Percentiles rank a stretch among this genome's conserved stretches.
Conservation (phyloP, 306 rosid species). For the Adenanthera pavonina region DNA sequence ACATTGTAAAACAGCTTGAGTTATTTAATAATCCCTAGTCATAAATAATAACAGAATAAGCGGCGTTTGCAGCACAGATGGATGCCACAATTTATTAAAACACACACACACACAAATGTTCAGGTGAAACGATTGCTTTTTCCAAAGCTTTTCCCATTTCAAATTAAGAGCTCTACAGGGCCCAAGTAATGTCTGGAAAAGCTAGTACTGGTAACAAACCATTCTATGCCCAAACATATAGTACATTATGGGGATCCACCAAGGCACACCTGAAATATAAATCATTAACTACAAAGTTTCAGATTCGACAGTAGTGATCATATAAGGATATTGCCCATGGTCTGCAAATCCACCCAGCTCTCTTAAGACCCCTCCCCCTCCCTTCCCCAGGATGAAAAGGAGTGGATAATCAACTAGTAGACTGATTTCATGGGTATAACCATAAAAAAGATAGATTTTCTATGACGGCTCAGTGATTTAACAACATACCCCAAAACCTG, state of each 20-base stretch:
- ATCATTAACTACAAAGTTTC: conserved; percentile 10
- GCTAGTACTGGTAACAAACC: conserved; percentile 5
- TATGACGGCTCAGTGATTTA: neutral
- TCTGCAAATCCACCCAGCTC: conserved; percentile 10
- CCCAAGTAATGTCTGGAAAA: conserved; percentile 20
- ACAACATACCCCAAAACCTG: conserved; percentile 6
- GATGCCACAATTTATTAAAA: neutral
- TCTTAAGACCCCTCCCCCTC: neutral
- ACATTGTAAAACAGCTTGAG: neutral
- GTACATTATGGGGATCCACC: conserved; percentile 17
- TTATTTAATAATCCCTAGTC: neutral
- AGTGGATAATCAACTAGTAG: neutral
- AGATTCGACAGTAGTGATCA: neutral
- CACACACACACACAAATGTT: neutral
- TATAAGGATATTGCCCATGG: neutral
- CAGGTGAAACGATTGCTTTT: neutral
- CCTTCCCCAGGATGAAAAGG: neutral
- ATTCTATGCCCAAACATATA: neutral
- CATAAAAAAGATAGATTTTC: conserved; percentile 8
- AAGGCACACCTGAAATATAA: conserved; percentile 11
- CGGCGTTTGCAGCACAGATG: neutral
- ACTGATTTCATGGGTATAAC: conserved; percentile 1
- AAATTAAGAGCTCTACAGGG: conserved; percentile 14
- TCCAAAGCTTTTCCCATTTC: neutral
- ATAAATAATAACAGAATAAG: neutral